These are phyloP conservation scores for Metarhizium robertsii DNA, from an alignment of 2,329 filamentous ascomycete genomes.

Conservation along the genomic window DNA sequence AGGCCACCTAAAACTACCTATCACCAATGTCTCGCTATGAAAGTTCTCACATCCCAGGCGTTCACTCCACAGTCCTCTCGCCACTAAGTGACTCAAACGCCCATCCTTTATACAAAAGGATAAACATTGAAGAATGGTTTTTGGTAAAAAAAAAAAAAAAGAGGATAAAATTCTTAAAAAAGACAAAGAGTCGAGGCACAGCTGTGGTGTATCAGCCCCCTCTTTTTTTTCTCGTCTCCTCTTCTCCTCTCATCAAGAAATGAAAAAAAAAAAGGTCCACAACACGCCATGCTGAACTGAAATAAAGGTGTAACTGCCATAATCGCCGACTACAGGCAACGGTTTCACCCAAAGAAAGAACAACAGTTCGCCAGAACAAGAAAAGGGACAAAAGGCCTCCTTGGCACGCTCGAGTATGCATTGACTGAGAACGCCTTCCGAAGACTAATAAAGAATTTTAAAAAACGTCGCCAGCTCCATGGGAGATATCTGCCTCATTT, in stretches of 20 bases:
- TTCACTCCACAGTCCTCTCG: not conserved
- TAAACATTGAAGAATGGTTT: not conserved
- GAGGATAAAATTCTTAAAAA: too few species aligned
- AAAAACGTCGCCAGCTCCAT: not conserved
- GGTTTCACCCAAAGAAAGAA: not conserved
- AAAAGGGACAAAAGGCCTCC: not conserved
- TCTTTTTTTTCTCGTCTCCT: not conserved
- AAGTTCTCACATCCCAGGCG: not conserved
- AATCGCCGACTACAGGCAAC: not conserved
- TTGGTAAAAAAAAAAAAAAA: too few species aligned
- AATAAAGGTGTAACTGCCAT: not conserved
- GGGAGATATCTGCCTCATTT: not conserved
- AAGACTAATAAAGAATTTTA: not conserved
- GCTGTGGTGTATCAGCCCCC: not conserved
- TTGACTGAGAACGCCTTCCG: not conserved
- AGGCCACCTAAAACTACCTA: not conserved
- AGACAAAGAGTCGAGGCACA: not conserved
- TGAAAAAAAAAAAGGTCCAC: not conserved
- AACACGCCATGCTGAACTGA: not conserved
- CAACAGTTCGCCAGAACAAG: not conserved
- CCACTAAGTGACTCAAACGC: not conserved
- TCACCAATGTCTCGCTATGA: conserved; percentile 3
- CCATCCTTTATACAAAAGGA: conserved; percentile 5
- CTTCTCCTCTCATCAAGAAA: not conserved
- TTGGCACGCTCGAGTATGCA: not conserved